These are phyloP conservation scores for Acidomyces sp. DNA, from an alignment of 495 filamentous ascomycete species.

Conservation along the genomic window DNA sequence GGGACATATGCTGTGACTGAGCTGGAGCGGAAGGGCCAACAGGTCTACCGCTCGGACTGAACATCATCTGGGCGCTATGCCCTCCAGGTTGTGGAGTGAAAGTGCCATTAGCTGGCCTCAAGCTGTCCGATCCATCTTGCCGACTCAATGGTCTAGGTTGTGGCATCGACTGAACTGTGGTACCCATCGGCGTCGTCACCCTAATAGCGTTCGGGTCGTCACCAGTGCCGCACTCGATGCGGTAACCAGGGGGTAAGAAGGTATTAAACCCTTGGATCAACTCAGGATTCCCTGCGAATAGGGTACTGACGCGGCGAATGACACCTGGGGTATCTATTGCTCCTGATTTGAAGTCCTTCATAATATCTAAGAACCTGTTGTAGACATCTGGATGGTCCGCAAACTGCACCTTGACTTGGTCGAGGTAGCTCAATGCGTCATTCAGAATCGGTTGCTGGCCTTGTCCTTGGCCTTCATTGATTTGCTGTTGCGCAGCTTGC, in stretches of 20 bases:
- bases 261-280: slow-evolving; percentile 99
- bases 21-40: slow-evolving; percentile 26
- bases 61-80: slow-evolving; percentile 22
- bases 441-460: slow-evolving; percentile 95
- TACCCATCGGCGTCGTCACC: slow-evolving; percentile 91
- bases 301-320: slow-evolving; percentile 89
- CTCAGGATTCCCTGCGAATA: slow-evolving; percentile 92
- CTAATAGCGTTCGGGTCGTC: slow-evolving; percentile 91
- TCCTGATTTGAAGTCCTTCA: slow-evolving; percentile 99
- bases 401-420: slow-evolving; percentile 98
- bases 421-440: slow-evolving; percentile 92
- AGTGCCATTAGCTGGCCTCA: slow-evolving; percentile 15
- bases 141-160: slow-evolving; percentile 32
- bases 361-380: slow-evolving; percentile 94
- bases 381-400: slow-evolving; percentile 95
- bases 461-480: slow-evolving; percentile 24
- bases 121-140: slow-evolving; percentile 10
- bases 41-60: slow-evolving; percentile 25
- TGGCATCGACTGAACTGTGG: slow-evolving; percentile 47
- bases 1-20: slow-evolving; percentile 28
- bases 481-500: slow-evolving; percentile 12
- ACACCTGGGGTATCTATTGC: slow-evolving; percentile 98
- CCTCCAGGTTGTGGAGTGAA: slow-evolving; percentile 18
- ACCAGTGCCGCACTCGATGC: slow-evolving; percentile 86
- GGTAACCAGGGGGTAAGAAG: slow-evolving; percentile 90